Percentiles rank a stretch among this genome's conserved stretches.
These are phyloP conservation scores for Westerdykella aurantiaca DNA, from an alignment of 2,329 filamentous ascomycete genomes.

Conservation along the genomic window DNA sequence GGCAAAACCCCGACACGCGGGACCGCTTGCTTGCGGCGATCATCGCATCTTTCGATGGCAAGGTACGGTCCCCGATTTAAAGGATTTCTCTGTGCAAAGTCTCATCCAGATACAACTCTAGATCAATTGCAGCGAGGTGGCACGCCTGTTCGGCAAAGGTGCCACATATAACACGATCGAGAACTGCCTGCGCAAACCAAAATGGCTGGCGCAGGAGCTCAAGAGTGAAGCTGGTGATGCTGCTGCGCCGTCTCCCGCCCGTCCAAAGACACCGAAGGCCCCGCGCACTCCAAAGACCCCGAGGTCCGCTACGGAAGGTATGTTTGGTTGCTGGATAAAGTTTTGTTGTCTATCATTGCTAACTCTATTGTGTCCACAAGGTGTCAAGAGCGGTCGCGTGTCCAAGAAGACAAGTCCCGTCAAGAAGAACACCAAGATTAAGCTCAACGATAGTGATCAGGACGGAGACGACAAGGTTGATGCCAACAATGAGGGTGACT, in stretches of 20 bases:
- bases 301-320: conserved; percentile 3
- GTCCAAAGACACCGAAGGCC: background rate
- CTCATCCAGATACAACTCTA: conserved; percentile 17
- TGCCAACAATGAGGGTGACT: too few species aligned
- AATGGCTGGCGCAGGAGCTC: conserved; percentile 37
- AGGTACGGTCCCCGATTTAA: conserved; percentile 17
- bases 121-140: conserved; percentile 43
- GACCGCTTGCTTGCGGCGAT: conserved; percentile 40
- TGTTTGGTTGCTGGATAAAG: background rate
- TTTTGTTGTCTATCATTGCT: too few species aligned
- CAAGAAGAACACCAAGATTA: too few species aligned
- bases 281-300: conserved; percentile 5
- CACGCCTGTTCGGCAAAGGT: conserved; percentile 41
- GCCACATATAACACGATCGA: conserved; percentile 48
- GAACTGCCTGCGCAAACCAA: conserved; percentile 42
- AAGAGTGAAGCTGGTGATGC: conserved; percentile 9
- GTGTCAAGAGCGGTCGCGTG: too few species aligned
- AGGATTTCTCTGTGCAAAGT: background rate
- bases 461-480: too few species aligned
- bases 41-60: conserved; percentile 30
- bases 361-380: too few species aligned
- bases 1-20: conserved; percentile 31
- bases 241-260: conserved; percentile 6
- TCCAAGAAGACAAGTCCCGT: too few species aligned
- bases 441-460: too few species aligned